phyloP scores from a whole-genome alignment of 352 stramenopile genomes.

The Pythium brassicae region DNA sequence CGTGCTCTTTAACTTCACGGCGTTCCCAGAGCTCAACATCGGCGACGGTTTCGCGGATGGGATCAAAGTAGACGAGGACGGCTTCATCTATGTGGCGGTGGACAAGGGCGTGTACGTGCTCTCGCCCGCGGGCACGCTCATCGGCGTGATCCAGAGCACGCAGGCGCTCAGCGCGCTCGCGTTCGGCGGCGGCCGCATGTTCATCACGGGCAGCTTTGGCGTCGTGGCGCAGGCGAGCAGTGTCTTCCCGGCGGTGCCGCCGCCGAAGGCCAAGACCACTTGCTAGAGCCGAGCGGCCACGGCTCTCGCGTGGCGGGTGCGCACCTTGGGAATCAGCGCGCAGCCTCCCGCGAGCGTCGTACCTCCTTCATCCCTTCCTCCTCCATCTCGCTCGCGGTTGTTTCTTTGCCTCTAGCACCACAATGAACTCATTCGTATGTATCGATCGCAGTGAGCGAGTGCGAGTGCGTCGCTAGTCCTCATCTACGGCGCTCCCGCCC shows the following conservation, averaged over 20 bases:
- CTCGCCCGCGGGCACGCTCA: slow-evolving; percentile 40
- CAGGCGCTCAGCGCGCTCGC: slow-evolving; percentile 52
- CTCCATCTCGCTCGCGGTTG: no score
- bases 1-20: slow-evolving; percentile 76
- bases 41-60: slow-evolving; percentile 56
- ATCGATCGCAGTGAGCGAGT: no score
- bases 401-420: no score
- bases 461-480: slow-evolving; percentile 13
- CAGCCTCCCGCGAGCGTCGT: background rate
- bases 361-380: background rate
- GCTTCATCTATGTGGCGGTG: slow-evolving; percentile 71
- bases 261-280: slow-evolving; percentile 37
- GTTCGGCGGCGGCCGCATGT: slow-evolving; percentile 69
- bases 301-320: background rate
- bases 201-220: slow-evolving; percentile 63
- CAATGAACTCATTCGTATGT: background rate
- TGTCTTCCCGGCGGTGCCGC: slow-evolving; percentile 20
- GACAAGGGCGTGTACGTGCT: slow-evolving; percentile 79
- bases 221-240: slow-evolving; percentile 60
- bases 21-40: slow-evolving; percentile 58
- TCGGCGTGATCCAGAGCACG: slow-evolving; percentile 51
- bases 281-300: slow-evolving; percentile 15
- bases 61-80: slow-evolving; percentile 70
- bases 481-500: background rate
- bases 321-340: no score